A percentile compares a stretch with the other conserved stretches of the same genome.
These are phyloP conservation scores for Ophiognomonia clavigignenti-juglandacearum DNA, from an alignment of 2,329 filamentous ascomycete genomes.

Conservation along the genomic window DNA sequence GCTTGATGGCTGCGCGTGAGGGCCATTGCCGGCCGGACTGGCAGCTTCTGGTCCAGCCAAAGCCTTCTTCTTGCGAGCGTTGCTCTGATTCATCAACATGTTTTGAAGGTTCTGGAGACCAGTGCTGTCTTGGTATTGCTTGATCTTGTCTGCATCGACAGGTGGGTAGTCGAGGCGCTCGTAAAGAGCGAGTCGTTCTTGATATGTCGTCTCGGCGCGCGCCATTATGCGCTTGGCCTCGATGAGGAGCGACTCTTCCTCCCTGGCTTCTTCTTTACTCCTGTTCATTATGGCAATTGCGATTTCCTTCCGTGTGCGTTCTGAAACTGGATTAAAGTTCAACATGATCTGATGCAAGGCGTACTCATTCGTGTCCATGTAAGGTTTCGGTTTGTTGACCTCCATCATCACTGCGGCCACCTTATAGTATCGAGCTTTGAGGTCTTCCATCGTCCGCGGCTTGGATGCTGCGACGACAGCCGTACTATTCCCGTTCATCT, in stretches of 20 bases:
- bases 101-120: conserved; percentile 8
- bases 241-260: conserved; percentile 83
- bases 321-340: conserved; percentile 77
- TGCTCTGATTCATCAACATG: conserved; percentile 74
- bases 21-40: conserved; percentile 37
- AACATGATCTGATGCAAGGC: conserved; percentile 77
- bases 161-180: conserved; percentile 78
- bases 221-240: conserved; percentile 90
- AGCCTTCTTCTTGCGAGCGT: conserved; percentile 81
- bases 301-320: conserved; percentile 77
- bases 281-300: conserved; percentile 75
- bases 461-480: conserved; percentile 50
- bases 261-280: conserved; percentile 80
- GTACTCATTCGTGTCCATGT: conserved; percentile 85
- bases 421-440: conserved; percentile 88
- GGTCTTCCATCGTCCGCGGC: conserved; percentile 73
- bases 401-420: conserved; percentile 80
- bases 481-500: conserved; percentile 41
- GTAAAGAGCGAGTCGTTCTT: conserved; percentile 84
- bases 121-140: conserved; percentile 11
- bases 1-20: conserved; percentile 27
- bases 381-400: conserved; percentile 71
- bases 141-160: conserved; percentile 60
- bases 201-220: conserved; percentile 78
- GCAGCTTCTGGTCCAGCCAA: conserved; percentile 56